Base-by-base conservation (phyloP, 2,329 filamentous ascomycete species). In the Ascochyta lentis region DNA sequence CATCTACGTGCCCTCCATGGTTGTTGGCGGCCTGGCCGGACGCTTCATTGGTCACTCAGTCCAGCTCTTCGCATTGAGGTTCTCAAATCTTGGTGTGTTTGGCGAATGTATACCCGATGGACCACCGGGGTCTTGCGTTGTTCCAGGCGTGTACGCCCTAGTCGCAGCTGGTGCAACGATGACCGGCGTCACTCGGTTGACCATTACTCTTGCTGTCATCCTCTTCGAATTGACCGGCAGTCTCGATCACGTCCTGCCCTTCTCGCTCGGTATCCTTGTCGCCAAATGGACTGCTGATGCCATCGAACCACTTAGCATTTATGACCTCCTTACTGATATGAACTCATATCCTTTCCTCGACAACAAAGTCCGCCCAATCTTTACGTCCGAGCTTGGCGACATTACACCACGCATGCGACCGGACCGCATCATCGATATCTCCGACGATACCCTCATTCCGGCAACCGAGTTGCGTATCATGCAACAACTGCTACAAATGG, bases 281-380 rank as follows among this genome's bases (percentile, higher is more conserved):
- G 88, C 94, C n/a, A 99, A 99, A 78, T 99, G 95, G 95, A 96
- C 92, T 0, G 93, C 95, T 0, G 95, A 98, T 76, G 93, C 92
- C 3, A 86, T 99, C 47, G 95, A 99, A 75, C 95, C 94, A 15
- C 83, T 92, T 49, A 96, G 92, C 74, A 97, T 99, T 59, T 98
- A 97, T 73, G 95, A 98, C 71, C 84, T 98, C 10, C 81, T 98
- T 16, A 98, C 93, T 0, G 92, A 95, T 72, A 94, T 99, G 89
- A 98, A 99, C 76, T 90, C 91, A 3, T 99, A 98, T 64, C 95
- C 95, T 0, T 97, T 96, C 79, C 84, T 99, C n/a, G 92, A 96
- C 77, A 96, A 96, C 78, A 98, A 97, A 75, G 86, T 93, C 59
- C 92, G 96, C 64, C 93, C 94, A 1, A 83, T 96, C 16, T 96